A percentile compares a stretch with the other conserved stretches of the same genome.
Conservation (phyloP, 306 rosid species). For the Rosa persica region DNA sequence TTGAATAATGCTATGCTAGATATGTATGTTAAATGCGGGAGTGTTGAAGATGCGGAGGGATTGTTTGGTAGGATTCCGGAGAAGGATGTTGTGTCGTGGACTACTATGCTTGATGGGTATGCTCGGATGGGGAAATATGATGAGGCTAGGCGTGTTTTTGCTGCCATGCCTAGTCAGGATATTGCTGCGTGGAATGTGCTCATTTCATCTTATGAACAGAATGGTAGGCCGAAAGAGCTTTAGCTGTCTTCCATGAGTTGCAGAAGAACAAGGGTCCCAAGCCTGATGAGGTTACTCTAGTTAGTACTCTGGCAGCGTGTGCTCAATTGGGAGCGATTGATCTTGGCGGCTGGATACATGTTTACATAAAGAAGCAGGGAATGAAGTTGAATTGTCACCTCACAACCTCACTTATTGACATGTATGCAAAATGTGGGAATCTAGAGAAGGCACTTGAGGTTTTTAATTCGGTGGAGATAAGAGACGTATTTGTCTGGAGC, state of each 20-base stretch:
- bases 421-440: slow-evolving; percentile 70
- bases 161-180: slow-evolving; percentile 48
- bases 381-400: slow-evolving; percentile 47
- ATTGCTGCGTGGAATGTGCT: slow-evolving; percentile 64
- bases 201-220: slow-evolving; percentile 62
- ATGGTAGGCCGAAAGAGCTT: slow-evolving; percentile 62
- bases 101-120: slow-evolving; percentile 64
- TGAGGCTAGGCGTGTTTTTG: slow-evolving; percentile 41
- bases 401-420: slow-evolving; percentile 56
- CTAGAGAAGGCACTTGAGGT: slow-evolving; percentile 56
- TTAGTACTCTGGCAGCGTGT: slow-evolving; percentile 56
- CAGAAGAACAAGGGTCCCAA: slow-evolving; percentile 43
- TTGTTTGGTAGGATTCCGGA: slow-evolving; percentile 58
- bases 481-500: slow-evolving; percentile 67
- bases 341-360: slow-evolving; percentile 60
- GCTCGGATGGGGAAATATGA: slow-evolving; percentile 49
- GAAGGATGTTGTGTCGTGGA: slow-evolving; percentile 69
- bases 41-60: slow-evolving; percentile 42
- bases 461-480: slow-evolving; percentile 38
- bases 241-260: slow-evolving; percentile 51
- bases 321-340: slow-evolving; percentile 66
- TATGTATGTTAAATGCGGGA: slow-evolving; percentile 61
- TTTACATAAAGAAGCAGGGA: slow-evolving; percentile 47
- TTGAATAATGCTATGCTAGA: slow-evolving; percentile 64
- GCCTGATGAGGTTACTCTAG: slow-evolving; percentile 60